These are phyloP conservation scores for Geotrichum bryndzae DNA, from an alignment of 1,139 yeast species.

Conservation along the genomic window DNA sequence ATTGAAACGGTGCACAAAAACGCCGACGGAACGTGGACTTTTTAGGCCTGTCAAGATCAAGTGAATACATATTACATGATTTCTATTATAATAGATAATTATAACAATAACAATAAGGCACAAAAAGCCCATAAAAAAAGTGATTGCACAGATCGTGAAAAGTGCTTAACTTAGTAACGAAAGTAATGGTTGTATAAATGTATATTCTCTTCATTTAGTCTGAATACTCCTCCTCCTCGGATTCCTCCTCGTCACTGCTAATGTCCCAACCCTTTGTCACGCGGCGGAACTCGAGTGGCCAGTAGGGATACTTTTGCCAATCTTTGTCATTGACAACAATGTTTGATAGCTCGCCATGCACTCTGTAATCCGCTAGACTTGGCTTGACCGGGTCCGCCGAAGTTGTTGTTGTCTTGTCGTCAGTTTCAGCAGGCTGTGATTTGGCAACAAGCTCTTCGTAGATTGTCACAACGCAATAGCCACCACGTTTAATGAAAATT, in stretches of 20 bases:
- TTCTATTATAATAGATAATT: too few relatives aligned
- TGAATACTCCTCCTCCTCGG: conserved; percentile 14
- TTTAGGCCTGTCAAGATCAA: not conserved
- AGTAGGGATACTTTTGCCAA: conserved; percentile 36
- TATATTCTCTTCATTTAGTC: not conserved
- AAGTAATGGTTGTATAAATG: conserved; percentile 1
- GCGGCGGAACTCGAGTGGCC: conserved; percentile 34
- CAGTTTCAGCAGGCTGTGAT: not conserved
- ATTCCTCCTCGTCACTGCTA: conserved; percentile 26
- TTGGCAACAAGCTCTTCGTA: conserved; percentile 21
- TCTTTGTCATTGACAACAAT: conserved; percentile 33
- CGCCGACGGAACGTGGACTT: conserved; percentile 9
- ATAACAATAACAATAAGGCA: too few relatives aligned
- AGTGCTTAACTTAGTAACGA: not conserved
- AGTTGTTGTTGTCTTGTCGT: not conserved
- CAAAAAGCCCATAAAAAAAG: too few relatives aligned
- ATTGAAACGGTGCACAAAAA: conserved; percentile 21
- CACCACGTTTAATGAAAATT: conserved; percentile 37
- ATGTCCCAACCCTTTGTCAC: conserved; percentile 24
- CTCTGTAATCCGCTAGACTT: conserved; percentile 10
- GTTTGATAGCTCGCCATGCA: conserved; percentile 35
- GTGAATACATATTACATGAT: too few relatives aligned
- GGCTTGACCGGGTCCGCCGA: not conserved
- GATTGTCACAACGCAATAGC: conserved; percentile 32
- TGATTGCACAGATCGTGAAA: too few relatives aligned